Conservation (phyloP, 2,329 filamentous ascomycete species). For the Aspergillus flavus region DNA sequence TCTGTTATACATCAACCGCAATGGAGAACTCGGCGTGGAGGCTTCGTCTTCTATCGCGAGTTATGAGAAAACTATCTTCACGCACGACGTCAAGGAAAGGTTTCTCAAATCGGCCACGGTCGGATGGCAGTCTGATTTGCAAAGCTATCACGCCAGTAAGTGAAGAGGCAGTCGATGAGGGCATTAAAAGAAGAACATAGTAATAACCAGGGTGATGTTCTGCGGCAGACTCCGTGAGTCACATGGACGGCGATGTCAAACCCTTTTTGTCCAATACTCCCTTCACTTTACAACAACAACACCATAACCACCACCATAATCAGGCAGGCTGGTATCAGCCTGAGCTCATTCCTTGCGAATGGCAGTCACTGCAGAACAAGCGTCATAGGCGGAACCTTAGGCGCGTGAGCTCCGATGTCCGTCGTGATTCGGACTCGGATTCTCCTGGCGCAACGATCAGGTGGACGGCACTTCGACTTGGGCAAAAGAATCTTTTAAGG, state of each 20-base stretch:
- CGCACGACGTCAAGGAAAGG: constrained; percentile 37
- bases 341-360: constrained; percentile 37
- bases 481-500: constrained; percentile 29
- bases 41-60: constrained; percentile 37
- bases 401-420: constrained; percentile 18
- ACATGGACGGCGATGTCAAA: constrained; percentile 17
- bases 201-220: neutral
- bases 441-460: constrained; percentile 22
- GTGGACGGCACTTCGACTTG: constrained; percentile 32
- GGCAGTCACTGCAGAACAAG: constrained; percentile 31
- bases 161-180: neutral
- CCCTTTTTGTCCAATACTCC: constrained; percentile 14
- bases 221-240: constrained; percentile 11
- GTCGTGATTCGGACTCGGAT: constrained; percentile 21
- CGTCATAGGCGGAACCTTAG: constrained; percentile 28
- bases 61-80: constrained; percentile 37
- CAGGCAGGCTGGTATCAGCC: constrained; percentile 29
- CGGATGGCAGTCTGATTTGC: constrained; percentile 22
- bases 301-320: neutral
- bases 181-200: neutral
- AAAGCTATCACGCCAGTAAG: constrained; percentile 30
- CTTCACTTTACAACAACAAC: constrained; percentile 16
- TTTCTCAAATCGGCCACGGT: constrained; percentile 35
- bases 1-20: constrained; percentile 40
- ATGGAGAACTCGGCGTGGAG: constrained; percentile 35